Evolutionary conservation across 345 rosid species (phyloP), one percentile per base, ranked within the genome.

Genomic region (Excoecaria cochinchinensis): DNA sequence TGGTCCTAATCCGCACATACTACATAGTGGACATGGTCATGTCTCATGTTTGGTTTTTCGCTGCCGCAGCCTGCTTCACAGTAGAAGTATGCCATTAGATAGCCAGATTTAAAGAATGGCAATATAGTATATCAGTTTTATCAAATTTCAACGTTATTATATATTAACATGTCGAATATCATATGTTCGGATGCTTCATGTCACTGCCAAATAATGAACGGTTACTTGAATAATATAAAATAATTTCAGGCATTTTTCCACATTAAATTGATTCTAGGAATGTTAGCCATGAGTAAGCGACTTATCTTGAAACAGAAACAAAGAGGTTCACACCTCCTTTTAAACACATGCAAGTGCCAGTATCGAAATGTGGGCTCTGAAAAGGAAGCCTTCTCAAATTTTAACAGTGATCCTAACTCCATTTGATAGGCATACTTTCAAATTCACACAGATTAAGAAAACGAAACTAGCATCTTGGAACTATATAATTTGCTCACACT

Each of bases 41-140:
- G 25, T 56, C 65, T 74, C 56, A 57, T 5, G 25, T 46, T 55
- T 66, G 64, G 25, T 56, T 74, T 42, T 56, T 61, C 4, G 76
- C 76, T 6, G 76, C 72, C 12, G 77, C 77, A 67, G 77, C 77
- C 77, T 74, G 77, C 55, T 42, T 40, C 19, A 63, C 25, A 57
- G 59, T 38, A 61, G 70, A 47, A 42, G 53, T 2, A n/a, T 19
- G 59, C 17, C 52, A 24, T 76, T 38, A 40, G 65, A 67, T 17
- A 22, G 25, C 56, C 46, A 67, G 53, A 56, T 22, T 48, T 9
- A 17, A 60, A 59, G 14, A 4, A 21, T 10, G 44, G 22, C 46
- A 31, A 17, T 42, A 53, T 19, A 42, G 6, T 36, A 38, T 36
- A 53, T 21, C 19, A 13, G 14, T 39, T 15, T 52, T 31, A 8